Conservation (phyloP, 1,284 basidiomycete species). For the Irpex sp. region DNA sequence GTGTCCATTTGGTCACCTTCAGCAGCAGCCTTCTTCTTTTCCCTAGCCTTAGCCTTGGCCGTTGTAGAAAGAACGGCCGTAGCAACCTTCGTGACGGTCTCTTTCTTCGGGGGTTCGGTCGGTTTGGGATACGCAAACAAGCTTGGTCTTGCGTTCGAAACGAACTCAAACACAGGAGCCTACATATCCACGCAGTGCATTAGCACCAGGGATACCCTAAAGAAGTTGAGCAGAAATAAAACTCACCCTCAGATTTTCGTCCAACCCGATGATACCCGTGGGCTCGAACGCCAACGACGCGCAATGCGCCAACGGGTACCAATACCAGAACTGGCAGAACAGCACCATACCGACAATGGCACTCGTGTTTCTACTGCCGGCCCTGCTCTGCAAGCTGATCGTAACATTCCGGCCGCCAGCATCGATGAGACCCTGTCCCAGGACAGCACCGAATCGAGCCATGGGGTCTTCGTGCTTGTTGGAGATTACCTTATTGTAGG, state of each 20-base stretch:
- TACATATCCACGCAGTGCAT: slow-evolving; percentile 24
- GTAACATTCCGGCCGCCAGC: slow-evolving; percentile 95
- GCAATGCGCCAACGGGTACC: slow-evolving; percentile 96
- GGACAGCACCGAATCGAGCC: slow-evolving; percentile 92
- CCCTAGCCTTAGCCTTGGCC: slow-evolving; percentile 88
- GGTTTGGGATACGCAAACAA: slow-evolving; percentile 86
- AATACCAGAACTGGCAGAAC: slow-evolving; percentile 99
- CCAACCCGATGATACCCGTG: slow-evolving; percentile 89
- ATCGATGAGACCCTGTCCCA: slow-evolving; percentile 95
- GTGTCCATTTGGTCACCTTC: slow-evolving; percentile 81
- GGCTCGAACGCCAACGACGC: slow-evolving; percentile 90
- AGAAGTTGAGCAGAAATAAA: not conserved
- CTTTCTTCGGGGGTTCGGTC: slow-evolving; percentile 86
- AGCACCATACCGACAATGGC: slow-evolving; percentile 94
- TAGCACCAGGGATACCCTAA: not conserved
- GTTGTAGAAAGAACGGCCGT: slow-evolving; percentile 94
- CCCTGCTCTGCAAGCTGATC: slow-evolving; percentile 87
- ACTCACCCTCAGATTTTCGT: slow-evolving; percentile 76
- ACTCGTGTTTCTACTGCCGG: slow-evolving; percentile 86
- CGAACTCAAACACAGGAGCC: slow-evolving; percentile 88
- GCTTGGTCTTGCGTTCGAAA: slow-evolving; percentile 84
- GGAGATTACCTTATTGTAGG: slow-evolving; percentile 84
- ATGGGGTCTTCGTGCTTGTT: slow-evolving; percentile 98
- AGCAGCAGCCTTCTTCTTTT: slow-evolving; percentile 82
- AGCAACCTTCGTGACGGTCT: slow-evolving; percentile 85